Evolutionary conservation across 2,329 filamentous ascomycete species (phyloP).

Genomic region (Pseudopyrenochaeta lycopersici): DNA sequence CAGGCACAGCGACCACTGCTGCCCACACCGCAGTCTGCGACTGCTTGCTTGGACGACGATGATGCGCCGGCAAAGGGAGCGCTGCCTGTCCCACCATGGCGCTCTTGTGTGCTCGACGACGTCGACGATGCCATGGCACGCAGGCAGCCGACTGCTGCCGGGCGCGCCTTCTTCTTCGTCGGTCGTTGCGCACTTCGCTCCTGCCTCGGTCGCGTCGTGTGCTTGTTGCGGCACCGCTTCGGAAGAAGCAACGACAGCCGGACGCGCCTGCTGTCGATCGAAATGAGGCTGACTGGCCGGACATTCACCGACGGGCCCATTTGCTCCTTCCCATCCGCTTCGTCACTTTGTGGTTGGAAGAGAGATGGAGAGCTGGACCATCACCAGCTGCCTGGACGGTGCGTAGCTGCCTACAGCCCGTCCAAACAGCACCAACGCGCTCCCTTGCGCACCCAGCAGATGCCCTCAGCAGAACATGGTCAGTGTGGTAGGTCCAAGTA

Average conservation of each 20-base stretch:
- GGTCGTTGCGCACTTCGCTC: slow-evolving; percentile 20
- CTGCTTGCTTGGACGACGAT: slow-evolving; percentile 15
- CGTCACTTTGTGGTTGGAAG: neutral
- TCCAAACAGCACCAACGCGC: neutral
- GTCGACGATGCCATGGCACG: slow-evolving; percentile 13
- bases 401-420: neutral
- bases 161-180: slow-evolving; percentile 14
- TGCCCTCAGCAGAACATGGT: slow-evolving; percentile 20
- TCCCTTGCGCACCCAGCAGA: slow-evolving; percentile 19
- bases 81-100: slow-evolving; percentile 30
- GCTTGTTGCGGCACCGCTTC: slow-evolving; percentile 19
- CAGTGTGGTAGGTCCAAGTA: slow-evolving; percentile 28
- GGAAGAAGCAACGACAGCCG: slow-evolving; percentile 22
- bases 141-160: slow-evolving; percentile 5
- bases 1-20: slow-evolving; percentile 30
- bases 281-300: slow-evolving; percentile 10
- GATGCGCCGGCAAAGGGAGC: slow-evolving; percentile 25
- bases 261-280: slow-evolving; percentile 3
- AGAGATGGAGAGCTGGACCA: neutral
- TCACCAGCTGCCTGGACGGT: neutral
- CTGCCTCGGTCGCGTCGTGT: slow-evolving; percentile 19
- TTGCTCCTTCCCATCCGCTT: neutral
- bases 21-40: slow-evolving; percentile 2
- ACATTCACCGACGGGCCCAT: slow-evolving; percentile 11
- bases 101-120: slow-evolving; percentile 16